A percentile compares a stretch with the other conserved stretches of the same genome.
phyloP scores from a whole-genome alignment of 164 flowering plant species.

The Brasenia schreberi region DNA sequence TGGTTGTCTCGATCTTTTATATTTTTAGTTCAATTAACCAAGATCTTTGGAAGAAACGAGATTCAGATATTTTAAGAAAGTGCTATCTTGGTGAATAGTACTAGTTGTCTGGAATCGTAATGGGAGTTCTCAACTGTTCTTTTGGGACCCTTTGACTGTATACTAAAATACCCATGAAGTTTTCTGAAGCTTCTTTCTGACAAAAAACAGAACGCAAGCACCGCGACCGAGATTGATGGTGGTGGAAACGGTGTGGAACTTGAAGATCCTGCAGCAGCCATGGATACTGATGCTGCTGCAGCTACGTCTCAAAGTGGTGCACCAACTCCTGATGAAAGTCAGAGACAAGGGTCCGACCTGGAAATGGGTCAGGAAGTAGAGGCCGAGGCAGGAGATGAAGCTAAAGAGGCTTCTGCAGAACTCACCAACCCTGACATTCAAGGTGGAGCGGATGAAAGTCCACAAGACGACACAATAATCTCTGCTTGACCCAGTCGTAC shows the following conservation, averaged over 20 bases:
- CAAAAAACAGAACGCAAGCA: conserved; percentile 33
- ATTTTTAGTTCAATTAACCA: too few species aligned
- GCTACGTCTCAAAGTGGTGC: conserved; percentile 35
- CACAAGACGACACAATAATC: neutral
- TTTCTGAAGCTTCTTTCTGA: neutral
- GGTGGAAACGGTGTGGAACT: conserved; percentile 44
- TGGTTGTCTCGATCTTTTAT: too few species aligned
- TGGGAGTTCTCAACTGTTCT: too few species aligned
- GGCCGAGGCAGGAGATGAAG: conserved; percentile 57
- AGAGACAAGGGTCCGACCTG: conserved; percentile 49
- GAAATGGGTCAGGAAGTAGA: conserved; percentile 51
- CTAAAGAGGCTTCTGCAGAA: conserved; percentile 41
- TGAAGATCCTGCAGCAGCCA: conserved; percentile 37
- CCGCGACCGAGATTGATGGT: conserved; percentile 50
- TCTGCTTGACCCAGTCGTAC: neutral
- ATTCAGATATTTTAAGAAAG: too few species aligned
- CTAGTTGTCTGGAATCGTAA: too few species aligned
- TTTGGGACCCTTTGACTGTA: too few species aligned
- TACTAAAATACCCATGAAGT: too few species aligned
- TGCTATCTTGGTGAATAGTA: too few species aligned
- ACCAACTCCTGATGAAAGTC: conserved; percentile 52
- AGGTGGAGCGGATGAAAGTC: neutral
- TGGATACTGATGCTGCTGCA: conserved; percentile 50
- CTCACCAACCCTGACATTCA: neutral
- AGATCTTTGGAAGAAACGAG: too few species aligned